phyloP scores from a whole-genome alignment of 352 stramenopile species.

The Pelagophyceae sp. region DNA sequence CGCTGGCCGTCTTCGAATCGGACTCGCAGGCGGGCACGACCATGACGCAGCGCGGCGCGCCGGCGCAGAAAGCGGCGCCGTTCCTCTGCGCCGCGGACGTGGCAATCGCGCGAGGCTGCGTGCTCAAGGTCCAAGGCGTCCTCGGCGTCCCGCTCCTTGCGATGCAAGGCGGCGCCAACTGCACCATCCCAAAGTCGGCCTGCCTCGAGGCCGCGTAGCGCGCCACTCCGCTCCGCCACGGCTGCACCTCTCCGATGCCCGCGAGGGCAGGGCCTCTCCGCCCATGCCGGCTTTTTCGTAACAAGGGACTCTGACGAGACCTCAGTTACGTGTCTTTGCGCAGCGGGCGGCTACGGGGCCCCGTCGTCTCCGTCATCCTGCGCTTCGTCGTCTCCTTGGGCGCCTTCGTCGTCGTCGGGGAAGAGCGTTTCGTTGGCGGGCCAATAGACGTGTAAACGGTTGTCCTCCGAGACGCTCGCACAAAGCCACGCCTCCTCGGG shows the following conservation, averaged over 20 bases:
- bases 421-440: background rate
- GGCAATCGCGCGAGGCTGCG: background rate
- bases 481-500: conserved; percentile 85
- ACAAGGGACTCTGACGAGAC: no score
- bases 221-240: no score
- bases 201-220: no score
- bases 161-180: background rate
- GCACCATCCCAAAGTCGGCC: background rate
- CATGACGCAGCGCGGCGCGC: background rate
- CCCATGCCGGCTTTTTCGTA: no score
- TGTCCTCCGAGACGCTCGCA: conserved; percentile 94
- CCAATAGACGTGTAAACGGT: conserved; percentile 63
- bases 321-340: no score
- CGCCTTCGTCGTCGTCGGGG: background rate
- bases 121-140: background rate
- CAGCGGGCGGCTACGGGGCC: no score
- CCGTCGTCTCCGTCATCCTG: background rate
- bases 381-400: background rate
- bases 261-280: no score
- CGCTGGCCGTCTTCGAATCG: background rate
- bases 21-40: background rate
- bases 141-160: background rate
- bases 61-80: background rate
- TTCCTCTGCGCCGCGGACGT: background rate
- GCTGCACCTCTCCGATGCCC: no score